Percentiles rank a stretch among this genome's conserved stretches.
Conservation (phyloP, 2,329 filamentous ascomycete species). For the Cladophialophora yegresii region DNA sequence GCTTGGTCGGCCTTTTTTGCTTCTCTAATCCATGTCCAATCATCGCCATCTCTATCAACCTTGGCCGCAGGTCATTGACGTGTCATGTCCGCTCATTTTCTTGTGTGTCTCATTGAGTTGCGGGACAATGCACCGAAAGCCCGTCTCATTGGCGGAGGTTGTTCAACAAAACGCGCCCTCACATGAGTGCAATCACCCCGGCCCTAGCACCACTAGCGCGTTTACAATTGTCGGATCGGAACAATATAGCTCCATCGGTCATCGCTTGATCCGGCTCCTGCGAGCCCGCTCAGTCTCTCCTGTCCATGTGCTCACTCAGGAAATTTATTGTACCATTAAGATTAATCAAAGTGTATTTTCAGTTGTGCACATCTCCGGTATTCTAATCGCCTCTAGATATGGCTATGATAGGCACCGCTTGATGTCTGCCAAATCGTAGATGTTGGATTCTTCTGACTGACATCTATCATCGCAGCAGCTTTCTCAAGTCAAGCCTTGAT, state of each 20-base stretch:
- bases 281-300: neutral
- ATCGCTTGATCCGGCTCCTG: neutral
- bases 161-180: constrained; percentile 2
- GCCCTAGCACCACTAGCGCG: neutral
- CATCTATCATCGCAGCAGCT: constrained; percentile 10
- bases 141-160: constrained; percentile 2
- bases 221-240: constrained; percentile 1
- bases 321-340: neutral
- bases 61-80: constrained; percentile 6
- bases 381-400: neutral
- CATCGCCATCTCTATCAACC: constrained; percentile 20
- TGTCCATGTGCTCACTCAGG: neutral
- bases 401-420: neutral
- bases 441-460: constrained; percentile 17
- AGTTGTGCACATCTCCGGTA: neutral
- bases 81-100: constrained; percentile 11
- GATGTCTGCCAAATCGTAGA: constrained; percentile 2
- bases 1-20: constrained; percentile 6
- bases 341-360: neutral
- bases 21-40: constrained; percentile 21
- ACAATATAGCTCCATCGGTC: neutral
- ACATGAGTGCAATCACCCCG: neutral
- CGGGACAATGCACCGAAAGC: neutral
- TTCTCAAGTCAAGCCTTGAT: neutral
- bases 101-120: constrained; percentile 15